Evolutionary conservation across 441 rosid genomes (phyloP), one percentile per base, ranked within the genome.

Genomic region (Manihot esculenta): DNA sequence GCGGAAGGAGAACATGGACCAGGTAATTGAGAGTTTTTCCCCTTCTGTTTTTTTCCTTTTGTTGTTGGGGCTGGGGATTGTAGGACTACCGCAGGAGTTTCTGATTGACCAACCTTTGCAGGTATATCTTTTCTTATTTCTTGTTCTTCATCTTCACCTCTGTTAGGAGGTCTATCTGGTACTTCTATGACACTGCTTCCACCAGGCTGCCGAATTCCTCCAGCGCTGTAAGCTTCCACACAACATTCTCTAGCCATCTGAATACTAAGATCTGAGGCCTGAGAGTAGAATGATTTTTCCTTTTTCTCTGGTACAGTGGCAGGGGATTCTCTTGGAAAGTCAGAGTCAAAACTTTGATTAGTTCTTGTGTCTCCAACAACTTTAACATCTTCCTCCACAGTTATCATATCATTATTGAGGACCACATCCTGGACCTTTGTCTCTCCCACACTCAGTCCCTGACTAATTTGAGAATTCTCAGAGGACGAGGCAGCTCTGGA

Each of bases 211-310:
- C 0, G 75, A 77, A 50, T 71, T 67, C 74, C 83, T 68, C 74
- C 96, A 45, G 72, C 76, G 72, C 51, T 64, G 72, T 66, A 80
- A 66, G 74, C 72, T 78, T 82, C 95, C 35, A 74, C 82, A 81
- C 74, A 72, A 64, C 82, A 72, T 62, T 88, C 94, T 80, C 86
- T 81, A 13, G 79, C 82, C 85, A 92, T 76, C 70, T 83, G 78
- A 77, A 77, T 71, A 72, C 89, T 77, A 72, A 88, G 92, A 79
- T 87, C 90, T n/a, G 91, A 88, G 68, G 85, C 85, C 83, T 95
- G 96, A 61, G 94, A 88, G 81, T 80, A 76, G 74, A 92, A 90
- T 62, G 76, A 56, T 60, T 80, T 88, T 72, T 84, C 92, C 57
- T 74, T 84, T 56, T 80, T 91, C 70, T 83, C 90, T 35, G 84